Conservation (phyloP, 768 basidiomycete genomes). For the Lyophyllum decastes region DNA sequence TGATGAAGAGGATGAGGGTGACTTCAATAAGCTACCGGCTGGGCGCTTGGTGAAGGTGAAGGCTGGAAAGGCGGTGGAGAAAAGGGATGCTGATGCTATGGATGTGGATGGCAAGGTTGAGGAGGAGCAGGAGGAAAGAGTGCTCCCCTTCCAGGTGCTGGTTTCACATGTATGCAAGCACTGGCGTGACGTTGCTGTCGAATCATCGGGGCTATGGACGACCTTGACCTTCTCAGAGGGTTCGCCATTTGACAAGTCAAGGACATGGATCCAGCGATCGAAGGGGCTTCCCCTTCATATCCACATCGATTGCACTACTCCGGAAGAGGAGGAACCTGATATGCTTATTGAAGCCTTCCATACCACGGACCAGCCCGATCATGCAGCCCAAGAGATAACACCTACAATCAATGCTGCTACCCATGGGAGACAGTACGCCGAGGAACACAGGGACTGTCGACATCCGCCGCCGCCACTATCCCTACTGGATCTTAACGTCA, state of each 20-base stretch:
- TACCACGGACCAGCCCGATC: background rate
- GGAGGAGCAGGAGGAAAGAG: conserved; percentile 1
- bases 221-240: conserved; percentile 39
- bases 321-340: conserved; percentile 26
- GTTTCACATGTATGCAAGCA: conserved; percentile 63
- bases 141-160: conserved; percentile 48
- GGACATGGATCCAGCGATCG: conserved; percentile 52
- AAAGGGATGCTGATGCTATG: conserved; percentile 20
- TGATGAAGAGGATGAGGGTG: conserved; percentile 23
- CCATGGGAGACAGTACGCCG: conserved; percentile 18
- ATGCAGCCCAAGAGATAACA: background rate
- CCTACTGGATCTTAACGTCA: conserved; percentile 31
- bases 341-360: conserved; percentile 24
- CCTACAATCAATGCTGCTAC: background rate
- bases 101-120: conserved; percentile 17
- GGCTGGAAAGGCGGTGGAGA: conserved; percentile 17
- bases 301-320: conserved; percentile 42
- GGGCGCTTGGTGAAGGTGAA: conserved; percentile 3
- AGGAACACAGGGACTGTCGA: conserved; percentile 19
- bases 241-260: conserved; percentile 44
- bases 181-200: conserved; percentile 58
- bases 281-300: conserved; percentile 57
- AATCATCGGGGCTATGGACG: conserved; percentile 60
- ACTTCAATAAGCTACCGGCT: conserved; percentile 12
- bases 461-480: conserved; percentile 28